Evolutionary conservation across 441 rosid genomes (phyloP).

Genomic region (Populus hybrid): DNA sequence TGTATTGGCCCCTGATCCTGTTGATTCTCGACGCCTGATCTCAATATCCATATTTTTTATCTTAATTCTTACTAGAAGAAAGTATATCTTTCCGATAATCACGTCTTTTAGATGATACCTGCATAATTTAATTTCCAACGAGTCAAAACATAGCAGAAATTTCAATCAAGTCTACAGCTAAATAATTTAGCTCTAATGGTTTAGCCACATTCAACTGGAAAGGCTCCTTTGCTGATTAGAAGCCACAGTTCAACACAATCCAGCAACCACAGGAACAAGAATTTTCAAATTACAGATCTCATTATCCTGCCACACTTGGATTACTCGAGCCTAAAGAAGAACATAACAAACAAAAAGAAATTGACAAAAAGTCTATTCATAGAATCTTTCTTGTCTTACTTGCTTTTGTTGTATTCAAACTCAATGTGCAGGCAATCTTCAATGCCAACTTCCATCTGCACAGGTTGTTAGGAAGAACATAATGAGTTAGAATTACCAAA

Average conservation of each 20-base stretch:
- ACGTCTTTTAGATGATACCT: slow-evolving; percentile 97
- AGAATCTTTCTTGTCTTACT: slow-evolving; percentile 45
- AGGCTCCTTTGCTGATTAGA: not conserved
- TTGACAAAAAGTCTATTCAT: not conserved
- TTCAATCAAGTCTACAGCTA: not conserved
- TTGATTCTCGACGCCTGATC: slow-evolving; percentile 94
- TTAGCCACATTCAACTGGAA: not conserved
- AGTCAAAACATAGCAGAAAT: slow-evolving; percentile 1
- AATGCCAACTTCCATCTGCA: slow-evolving; percentile 98
- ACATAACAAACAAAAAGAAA: not conserved
- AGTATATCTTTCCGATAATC: slow-evolving; percentile 88
- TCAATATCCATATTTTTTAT: slow-evolving; percentile 98
- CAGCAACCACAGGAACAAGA: not conserved
- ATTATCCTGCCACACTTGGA: not conserved
- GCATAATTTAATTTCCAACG: slow-evolving; percentile 26
- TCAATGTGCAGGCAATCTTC: slow-evolving; percentile 98
- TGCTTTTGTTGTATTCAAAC: slow-evolving; percentile 98
- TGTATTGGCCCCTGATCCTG: slow-evolving; percentile 91
- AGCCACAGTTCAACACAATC: not conserved
- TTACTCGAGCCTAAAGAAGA: not conserved
- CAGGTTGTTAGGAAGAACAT: not conserved
- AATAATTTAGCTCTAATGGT: not conserved
- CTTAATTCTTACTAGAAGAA: slow-evolving; percentile 92
- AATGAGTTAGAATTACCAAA: slow-evolving; percentile 5
- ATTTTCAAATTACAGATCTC: not conserved